Evolutionary conservation across 2,329 filamentous ascomycete genomes (phyloP), one percentile per base, ranked within the genome.

Genomic region (Hymenoscyphus linearis): DNA sequence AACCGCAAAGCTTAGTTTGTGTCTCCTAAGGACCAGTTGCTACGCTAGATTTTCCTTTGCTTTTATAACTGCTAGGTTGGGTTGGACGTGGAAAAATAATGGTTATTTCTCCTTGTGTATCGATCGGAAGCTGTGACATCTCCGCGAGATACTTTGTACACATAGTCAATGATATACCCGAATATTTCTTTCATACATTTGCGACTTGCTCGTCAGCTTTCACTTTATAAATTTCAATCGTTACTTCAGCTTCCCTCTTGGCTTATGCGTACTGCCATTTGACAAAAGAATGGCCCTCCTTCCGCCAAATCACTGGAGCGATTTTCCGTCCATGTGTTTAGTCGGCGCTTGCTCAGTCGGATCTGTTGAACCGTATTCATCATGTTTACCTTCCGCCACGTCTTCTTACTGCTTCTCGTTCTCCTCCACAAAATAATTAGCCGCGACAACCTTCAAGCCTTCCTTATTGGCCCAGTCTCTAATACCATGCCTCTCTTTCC

Each of bases 401-500:
- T 14, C 10, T 7, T 40, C 44, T 58, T 44, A 60, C 27, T 82
- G 78, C 71, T 80, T 76, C 67, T 79, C 75, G 61, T 82, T 75
- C 70, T 68, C 64, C 31, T 71, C 67, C 57, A 69, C 67, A 47
- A 73, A 74, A 57, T 67, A 74, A 62, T 74, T 74, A 60, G 71
- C 69, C 71, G 77, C 79, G 62, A 83, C 73, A 64, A 80, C 76
- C 13, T 74, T 73, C 63, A 83, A 67, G 9, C 74, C 76, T 68
- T 82, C 81, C 64, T 76, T 73, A 58, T 71, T 64, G 1, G 79
- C 79, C 81, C 80, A 83, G 59, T 79, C 73, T 65, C 77, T 75
- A 25, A 84, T 76, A 6, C 82, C 83, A 53, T 76, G 74, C 44
- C 80, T 73, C 55, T 76, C 68, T 62, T 77, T 73, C 0, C 76